phyloP scores from a whole-genome alignment of 2,329 filamentous ascomycete genomes.

The Pseudogymnoascus verrucosus region DNA sequence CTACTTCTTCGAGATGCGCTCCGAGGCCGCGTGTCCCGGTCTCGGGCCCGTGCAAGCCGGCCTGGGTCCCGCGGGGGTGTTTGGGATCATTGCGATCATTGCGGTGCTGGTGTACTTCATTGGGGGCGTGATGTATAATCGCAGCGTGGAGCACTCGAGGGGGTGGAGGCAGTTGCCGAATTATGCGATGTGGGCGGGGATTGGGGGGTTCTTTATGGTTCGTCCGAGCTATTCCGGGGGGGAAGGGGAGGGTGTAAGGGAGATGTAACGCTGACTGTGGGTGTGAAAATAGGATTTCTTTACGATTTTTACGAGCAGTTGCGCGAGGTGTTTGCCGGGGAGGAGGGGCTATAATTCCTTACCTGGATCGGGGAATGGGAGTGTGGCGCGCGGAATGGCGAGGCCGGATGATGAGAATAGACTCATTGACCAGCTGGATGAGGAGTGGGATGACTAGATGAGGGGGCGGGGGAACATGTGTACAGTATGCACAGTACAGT shows the following conservation, averaged over 20 bases:
- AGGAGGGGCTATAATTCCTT: not conserved
- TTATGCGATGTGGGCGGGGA: conserved; percentile 84
- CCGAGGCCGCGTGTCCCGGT: conserved; percentile 67
- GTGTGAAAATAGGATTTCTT: not conserved
- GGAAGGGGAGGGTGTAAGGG: conserved; percentile 13
- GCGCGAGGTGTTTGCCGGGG: not conserved
- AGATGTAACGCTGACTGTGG: conserved; percentile 28
- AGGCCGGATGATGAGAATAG: conserved; percentile 74
- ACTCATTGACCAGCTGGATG: conserved; percentile 90
- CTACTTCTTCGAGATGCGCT: conserved; percentile 92
- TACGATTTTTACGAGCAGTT: not conserved
- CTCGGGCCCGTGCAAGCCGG: conserved; percentile 60
- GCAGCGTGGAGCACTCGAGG: conserved; percentile 85
- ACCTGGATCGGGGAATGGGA: conserved; percentile 33
- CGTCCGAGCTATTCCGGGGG: conserved; percentile 27
- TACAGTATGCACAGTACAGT: not conserved
- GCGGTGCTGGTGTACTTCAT: conserved; percentile 82
- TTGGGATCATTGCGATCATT: conserved; percentile 72
- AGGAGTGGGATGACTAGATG: conserved; percentile 82
- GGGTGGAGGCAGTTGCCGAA: conserved; percentile 96
- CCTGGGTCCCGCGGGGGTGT: conserved; percentile 66
- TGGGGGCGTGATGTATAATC: conserved; percentile 91
- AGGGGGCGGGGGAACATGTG: not conserved
- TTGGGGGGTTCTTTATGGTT: conserved; percentile 78
- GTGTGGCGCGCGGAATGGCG: conserved; percentile 26